Conservation (phyloP, 345 rosid species). For the Noccaea caerulescens region DNA sequence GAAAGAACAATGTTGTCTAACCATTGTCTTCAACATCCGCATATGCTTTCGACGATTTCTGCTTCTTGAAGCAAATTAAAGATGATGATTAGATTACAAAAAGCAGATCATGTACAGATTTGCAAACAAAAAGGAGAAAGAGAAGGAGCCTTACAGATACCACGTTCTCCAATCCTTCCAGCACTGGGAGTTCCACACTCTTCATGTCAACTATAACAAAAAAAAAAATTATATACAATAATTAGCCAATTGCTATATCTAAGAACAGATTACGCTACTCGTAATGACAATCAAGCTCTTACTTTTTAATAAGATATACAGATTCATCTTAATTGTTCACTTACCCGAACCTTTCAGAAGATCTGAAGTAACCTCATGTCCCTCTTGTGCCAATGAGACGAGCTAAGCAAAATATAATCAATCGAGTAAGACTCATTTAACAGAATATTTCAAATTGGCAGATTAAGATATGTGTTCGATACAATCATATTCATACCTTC, state of each 20-base stretch:
- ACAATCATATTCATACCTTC: slow-evolving; percentile 60
- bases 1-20: slow-evolving; percentile 36
- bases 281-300: slow-evolving; percentile 1
- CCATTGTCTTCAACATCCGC: slow-evolving; percentile 55
- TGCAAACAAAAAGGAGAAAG: background rate
- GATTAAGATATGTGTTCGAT: background rate
- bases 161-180: slow-evolving; percentile 61
- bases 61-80: slow-evolving; percentile 47
- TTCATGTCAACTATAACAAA: slow-evolving; percentile 49
- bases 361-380: slow-evolving; percentile 64
- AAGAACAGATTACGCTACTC: background rate
- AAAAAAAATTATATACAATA: background rate
- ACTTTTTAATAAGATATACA: background rate
- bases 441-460: background rate
- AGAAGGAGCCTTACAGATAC: slow-evolving; percentile 29
- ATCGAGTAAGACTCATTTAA: background rate
- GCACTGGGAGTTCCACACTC: slow-evolving; percentile 58
- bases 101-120: background rate
- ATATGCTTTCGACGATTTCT: slow-evolving; percentile 38
- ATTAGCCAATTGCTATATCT: slow-evolving; percentile 15
- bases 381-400: slow-evolving; percentile 81
- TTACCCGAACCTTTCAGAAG: slow-evolving; percentile 58
- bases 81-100: background rate
- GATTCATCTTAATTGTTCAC: slow-evolving; percentile 23
- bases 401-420: slow-evolving; percentile 49